Conservation (phyloP, 495 filamentous ascomycete genomes). For the Penicillium pulvis region DNA sequence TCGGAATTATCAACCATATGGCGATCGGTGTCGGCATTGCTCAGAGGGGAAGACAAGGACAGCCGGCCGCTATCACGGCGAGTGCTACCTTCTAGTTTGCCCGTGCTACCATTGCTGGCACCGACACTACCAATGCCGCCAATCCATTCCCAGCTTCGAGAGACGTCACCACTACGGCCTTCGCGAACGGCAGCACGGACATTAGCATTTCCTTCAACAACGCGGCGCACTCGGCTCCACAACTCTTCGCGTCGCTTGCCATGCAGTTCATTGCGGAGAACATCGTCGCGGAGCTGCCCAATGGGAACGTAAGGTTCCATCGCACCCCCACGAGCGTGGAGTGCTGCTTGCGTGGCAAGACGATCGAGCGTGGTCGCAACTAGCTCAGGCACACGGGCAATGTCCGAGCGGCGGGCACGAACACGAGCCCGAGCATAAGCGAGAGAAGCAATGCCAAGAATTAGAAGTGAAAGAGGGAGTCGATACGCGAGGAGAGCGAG, state of each 20-base stretch:
- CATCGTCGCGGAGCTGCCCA: slow-evolving; percentile 87
- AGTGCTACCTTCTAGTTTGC: slow-evolving; percentile 33
- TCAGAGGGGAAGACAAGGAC: slow-evolving; percentile 29
- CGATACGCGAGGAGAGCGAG: slow-evolving; percentile 93
- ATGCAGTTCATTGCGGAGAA: slow-evolving; percentile 79
- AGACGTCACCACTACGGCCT: slow-evolving; percentile 79
- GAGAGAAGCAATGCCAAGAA: slow-evolving; percentile 48
- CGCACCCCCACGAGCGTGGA: slow-evolving; percentile 66
- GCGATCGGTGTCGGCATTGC: slow-evolving; percentile 30
- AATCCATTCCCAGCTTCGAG: slow-evolving; percentile 95
- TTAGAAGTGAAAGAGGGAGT: slow-evolving; percentile 80
- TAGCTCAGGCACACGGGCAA: slow-evolving; percentile 71
- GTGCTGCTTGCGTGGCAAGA: slow-evolving; percentile 77
- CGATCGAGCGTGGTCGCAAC: slow-evolving; percentile 81
- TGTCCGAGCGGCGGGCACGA: slow-evolving; percentile 58
- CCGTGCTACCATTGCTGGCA: slow-evolving; percentile 30
- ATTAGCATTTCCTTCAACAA: slow-evolving; percentile 93
- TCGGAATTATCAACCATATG: slow-evolving; percentile 31
- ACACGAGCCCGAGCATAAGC: slow-evolving; percentile 61
- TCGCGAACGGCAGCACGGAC: slow-evolving; percentile 84
- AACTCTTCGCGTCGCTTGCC: slow-evolving; percentile 70
- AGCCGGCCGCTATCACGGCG: slow-evolving; percentile 49
- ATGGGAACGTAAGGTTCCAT: slow-evolving; percentile 78
- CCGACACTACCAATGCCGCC: slow-evolving; percentile 58
- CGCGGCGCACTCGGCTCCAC: slow-evolving; percentile 76